phyloP scores from a whole-genome alignment of 371 early-diverging fungal genomes.

The Lichtheimia ornata region DNA sequence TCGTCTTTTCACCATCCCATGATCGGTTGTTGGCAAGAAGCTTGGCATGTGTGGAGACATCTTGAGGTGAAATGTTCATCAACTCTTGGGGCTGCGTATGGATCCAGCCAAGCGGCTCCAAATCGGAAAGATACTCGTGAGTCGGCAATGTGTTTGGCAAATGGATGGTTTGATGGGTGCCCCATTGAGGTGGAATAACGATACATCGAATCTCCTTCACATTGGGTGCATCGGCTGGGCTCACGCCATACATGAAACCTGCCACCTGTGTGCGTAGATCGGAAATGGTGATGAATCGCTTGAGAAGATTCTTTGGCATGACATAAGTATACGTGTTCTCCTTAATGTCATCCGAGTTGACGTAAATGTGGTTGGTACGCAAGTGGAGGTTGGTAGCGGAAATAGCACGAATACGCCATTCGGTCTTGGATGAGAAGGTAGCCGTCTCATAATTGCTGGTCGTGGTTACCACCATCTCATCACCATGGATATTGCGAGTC shows the following conservation, averaged over 20 bases:
- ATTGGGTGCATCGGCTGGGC: slow-evolving; percentile 90
- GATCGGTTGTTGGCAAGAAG: slow-evolving; percentile 83
- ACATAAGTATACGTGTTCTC: slow-evolving; percentile 92
- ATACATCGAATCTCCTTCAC: slow-evolving; percentile 96
- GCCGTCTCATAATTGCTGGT: slow-evolving; percentile 97
- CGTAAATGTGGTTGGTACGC: slow-evolving; percentile 96
- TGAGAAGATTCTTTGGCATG: slow-evolving; percentile 95
- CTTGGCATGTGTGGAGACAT: slow-evolving; percentile 88
- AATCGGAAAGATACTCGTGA: slow-evolving; percentile 86
- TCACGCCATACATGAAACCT: slow-evolving; percentile 94
- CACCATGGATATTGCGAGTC: slow-evolving; percentile 96
- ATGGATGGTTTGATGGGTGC: slow-evolving; percentile 92
- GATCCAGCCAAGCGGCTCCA: slow-evolving; percentile 98
- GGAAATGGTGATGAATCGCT: slow-evolving; percentile 92
- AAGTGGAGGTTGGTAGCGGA: slow-evolving; percentile 92
- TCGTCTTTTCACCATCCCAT: slow-evolving; percentile 96
- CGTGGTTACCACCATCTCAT: slow-evolving; percentile 97
- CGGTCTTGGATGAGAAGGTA: slow-evolving; percentile 97
- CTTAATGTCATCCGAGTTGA: slow-evolving; percentile 92
- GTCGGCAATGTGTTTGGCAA: slow-evolving; percentile 88
- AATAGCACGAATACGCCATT: slow-evolving; percentile 97
- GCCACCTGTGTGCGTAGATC: slow-evolving; percentile 96
- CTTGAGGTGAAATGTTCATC: slow-evolving; percentile 89
- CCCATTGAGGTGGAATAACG: slow-evolving; percentile 97
- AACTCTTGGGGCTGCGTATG: slow-evolving; percentile 96